phyloP scores from a whole-genome alignment of 768 basidiomycete genomes.

The Fomitopsis pulvina region DNA sequence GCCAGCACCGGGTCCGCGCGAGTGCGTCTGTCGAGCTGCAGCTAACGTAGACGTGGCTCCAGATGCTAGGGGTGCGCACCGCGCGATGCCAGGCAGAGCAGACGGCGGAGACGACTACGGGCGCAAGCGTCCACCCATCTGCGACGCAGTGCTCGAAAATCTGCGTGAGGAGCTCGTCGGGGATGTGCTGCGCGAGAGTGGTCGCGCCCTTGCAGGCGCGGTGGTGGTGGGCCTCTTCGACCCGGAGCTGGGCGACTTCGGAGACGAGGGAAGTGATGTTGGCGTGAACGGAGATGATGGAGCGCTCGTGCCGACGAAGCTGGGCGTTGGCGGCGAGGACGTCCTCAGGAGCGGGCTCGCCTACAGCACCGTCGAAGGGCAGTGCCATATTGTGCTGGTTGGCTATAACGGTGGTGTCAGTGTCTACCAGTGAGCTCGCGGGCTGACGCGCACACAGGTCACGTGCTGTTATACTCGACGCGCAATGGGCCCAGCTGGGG shows the following conservation, averaged over 20 bases:
- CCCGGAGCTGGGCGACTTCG: slow-evolving; percentile 35
- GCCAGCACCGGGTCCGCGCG: slow-evolving; percentile 42
- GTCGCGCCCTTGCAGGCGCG: slow-evolving; percentile 38
- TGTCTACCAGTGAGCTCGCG: too few relatives aligned
- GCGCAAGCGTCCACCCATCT: slow-evolving; percentile 47
- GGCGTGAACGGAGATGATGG: slow-evolving; percentile 34
- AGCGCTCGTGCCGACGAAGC: slow-evolving; percentile 31
- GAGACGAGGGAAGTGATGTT: slow-evolving; percentile 36
- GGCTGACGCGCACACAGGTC: too few relatives aligned
- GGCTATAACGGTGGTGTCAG: too few relatives aligned
- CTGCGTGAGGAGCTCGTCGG: slow-evolving; percentile 45
- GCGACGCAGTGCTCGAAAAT: slow-evolving; percentile 48
- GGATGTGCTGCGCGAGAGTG: slow-evolving; percentile 50
- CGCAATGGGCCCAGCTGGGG: too few relatives aligned
- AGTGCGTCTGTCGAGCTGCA: slow-evolving; percentile 36
- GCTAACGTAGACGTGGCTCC: slow-evolving; percentile 52
- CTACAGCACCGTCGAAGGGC: not conserved
- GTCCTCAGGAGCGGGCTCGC: slow-evolving; percentile 19
- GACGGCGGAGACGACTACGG: slow-evolving; percentile 50
- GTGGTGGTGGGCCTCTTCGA: slow-evolving; percentile 35
- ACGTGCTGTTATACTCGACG: too few relatives aligned
- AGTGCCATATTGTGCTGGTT: too few relatives aligned
- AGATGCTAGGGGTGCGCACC: slow-evolving; percentile 42
- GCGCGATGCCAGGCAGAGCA: slow-evolving; percentile 55
- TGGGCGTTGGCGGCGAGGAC: slow-evolving; percentile 13